Conservation (phyloP, 2,329 filamentous ascomycete species). For the Talaromyces sp. region DNA sequence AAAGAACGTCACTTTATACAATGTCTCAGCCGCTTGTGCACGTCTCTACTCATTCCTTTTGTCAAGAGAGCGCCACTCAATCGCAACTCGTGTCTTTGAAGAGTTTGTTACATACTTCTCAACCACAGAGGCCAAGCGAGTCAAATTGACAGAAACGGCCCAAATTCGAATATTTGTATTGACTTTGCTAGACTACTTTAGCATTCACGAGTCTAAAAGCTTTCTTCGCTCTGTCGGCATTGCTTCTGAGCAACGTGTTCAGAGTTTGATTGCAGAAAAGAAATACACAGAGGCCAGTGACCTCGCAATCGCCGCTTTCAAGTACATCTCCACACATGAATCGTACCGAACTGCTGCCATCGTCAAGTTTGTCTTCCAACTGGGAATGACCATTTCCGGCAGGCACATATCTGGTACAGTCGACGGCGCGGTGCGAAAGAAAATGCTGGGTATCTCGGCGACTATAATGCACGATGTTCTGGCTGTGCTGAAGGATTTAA, state of each 20-base stretch:
- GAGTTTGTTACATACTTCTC: constrained; percentile 29
- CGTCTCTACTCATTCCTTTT: constrained; percentile 29
- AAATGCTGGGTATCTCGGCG: constrained; percentile 34
- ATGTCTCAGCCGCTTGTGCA: constrained; percentile 28
- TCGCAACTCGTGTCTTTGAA: constrained; percentile 22
- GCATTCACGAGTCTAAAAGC: constrained; percentile 26
- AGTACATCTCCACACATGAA: constrained; percentile 28
- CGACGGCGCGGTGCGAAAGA: constrained; percentile 30
- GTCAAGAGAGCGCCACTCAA: constrained; percentile 17
- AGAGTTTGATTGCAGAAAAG: constrained; percentile 21
- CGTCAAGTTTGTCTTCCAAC: constrained; percentile 29
- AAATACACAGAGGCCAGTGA: constrained; percentile 27
- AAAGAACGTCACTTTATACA: constrained; percentile 32
- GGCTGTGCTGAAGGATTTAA: constrained; percentile 31
- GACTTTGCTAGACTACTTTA: constrained; percentile 29
- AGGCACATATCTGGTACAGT: constrained; percentile 31
- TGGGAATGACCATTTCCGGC: constrained; percentile 29
- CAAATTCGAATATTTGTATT: constrained; percentile 27
- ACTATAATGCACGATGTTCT: constrained; percentile 38
- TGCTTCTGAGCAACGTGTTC: constrained; percentile 22
- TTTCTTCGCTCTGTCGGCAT: constrained; percentile 35
- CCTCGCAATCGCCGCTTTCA: constrained; percentile 27
- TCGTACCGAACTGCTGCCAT: constrained; percentile 22
- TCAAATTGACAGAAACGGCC: constrained; percentile 20
- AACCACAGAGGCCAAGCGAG: constrained; percentile 24